A percentile compares a stretch with the other conserved stretches of the same genome.
Conservation (phyloP, 108 stramenopile genomes). For the Hondaea fermentalgiana region DNA sequence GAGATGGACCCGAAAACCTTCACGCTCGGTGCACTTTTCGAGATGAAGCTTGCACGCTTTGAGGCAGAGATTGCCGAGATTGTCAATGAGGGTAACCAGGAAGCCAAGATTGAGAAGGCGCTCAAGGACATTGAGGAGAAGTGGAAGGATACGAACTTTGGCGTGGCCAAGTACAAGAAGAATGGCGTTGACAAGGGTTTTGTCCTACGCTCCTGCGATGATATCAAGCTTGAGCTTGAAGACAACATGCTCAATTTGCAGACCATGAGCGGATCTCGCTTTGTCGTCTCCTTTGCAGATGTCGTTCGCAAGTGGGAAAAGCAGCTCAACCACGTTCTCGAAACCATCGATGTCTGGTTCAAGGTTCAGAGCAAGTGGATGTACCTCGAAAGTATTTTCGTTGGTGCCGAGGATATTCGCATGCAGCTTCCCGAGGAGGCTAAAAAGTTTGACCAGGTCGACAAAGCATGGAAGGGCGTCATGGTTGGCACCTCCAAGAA, state of each 20-base stretch:
- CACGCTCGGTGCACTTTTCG: constrained; percentile 54
- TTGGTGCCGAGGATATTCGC: constrained; percentile 45
- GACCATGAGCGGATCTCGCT: constrained; percentile 55
- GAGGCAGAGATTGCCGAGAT: constrained; percentile 49
- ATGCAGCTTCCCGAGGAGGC: constrained; percentile 62
- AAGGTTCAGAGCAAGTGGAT: constrained; percentile 61
- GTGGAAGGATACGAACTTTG: constrained; percentile 46
- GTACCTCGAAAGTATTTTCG: constrained; percentile 61
- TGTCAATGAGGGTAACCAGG: constrained; percentile 57
- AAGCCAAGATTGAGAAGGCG: constrained; percentile 58
- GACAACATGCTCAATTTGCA: constrained; percentile 63
- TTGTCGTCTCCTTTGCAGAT: constrained; percentile 50
- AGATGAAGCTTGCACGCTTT: constrained; percentile 56
- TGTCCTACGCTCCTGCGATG: constrained; percentile 52
- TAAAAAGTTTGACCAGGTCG: constrained; percentile 57
- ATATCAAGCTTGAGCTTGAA: constrained; percentile 58
- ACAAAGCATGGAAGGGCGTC: constrained; percentile 57
- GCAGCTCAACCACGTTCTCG: constrained; percentile 45
- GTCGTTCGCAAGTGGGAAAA: constrained; percentile 55
- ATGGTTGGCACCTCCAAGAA: constrained; percentile 46
- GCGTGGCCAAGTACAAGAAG: constrained; percentile 50
- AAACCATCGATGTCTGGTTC: constrained; percentile 58
- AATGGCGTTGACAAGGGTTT: constrained; percentile 50
- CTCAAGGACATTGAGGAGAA: constrained; percentile 46
- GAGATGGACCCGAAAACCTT: constrained; percentile 52